Evolutionary conservation across 2,329 filamentous ascomycete genomes (phyloP).

Genomic region (Nothophaeocryptopus gaeumannii): DNA sequence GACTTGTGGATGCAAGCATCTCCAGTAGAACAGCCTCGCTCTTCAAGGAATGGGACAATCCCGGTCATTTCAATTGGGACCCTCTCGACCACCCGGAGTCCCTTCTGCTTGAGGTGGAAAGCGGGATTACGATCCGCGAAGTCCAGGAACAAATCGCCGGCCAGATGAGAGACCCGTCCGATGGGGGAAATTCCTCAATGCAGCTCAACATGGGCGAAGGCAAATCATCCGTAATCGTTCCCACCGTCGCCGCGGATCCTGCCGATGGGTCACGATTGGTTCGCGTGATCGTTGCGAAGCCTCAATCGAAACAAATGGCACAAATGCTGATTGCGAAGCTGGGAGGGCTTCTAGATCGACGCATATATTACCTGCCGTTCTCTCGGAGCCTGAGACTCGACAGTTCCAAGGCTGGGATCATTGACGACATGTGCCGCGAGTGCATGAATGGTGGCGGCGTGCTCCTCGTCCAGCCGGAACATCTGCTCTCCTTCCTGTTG

Average conservation of each 20-base stretch:
- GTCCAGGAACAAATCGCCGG: conserved; percentile 61
- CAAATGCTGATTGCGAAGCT: conserved; percentile 55
- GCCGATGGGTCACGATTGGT: conserved; percentile 45
- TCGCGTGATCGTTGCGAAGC: conserved; percentile 56
- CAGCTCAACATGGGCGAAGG: conserved; percentile 72
- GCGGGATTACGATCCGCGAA: conserved; percentile 59
- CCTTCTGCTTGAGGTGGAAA: conserved; percentile 65
- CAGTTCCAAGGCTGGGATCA: conserved; percentile 31
- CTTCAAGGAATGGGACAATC: conserved; percentile 47
- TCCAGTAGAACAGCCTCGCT: conserved; percentile 21
- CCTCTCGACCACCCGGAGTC: conserved; percentile 57
- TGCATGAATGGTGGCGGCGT: conserved; percentile 49
- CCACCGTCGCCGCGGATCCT: conserved; percentile 54
- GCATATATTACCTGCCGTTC: conserved; percentile 57
- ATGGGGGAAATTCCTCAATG: conserved; percentile 53
- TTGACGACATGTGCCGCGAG: conserved; percentile 41
- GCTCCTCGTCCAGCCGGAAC: conserved; percentile 61
- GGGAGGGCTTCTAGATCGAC: conserved; percentile 55
- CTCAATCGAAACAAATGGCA: conserved; percentile 57
- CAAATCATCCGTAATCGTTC: conserved; percentile 67
- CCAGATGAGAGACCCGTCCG: conserved; percentile 56
- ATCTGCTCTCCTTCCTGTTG: conserved; percentile 63
- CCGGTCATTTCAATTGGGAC: conserved; percentile 57
- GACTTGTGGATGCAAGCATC: conserved; percentile 35
- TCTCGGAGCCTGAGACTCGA: conserved; percentile 50